Conservation (phyloP, 768 basidiomycete species). For the Heimioporus sp. region DNA sequence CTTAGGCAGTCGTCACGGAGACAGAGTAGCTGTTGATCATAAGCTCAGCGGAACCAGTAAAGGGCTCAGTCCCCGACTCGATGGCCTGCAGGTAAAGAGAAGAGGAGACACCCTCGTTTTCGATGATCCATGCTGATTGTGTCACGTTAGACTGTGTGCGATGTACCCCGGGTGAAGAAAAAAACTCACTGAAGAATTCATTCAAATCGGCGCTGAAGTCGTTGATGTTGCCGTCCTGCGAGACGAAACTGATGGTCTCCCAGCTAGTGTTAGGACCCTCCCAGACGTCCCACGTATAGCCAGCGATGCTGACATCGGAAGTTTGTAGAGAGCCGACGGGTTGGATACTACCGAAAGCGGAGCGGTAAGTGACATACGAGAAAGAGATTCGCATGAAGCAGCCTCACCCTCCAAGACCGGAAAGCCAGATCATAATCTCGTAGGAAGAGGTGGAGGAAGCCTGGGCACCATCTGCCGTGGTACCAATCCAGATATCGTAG, state of each 20-base stretch:
- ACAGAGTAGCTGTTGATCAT: slow-evolving; percentile 43
- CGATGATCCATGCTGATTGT: slow-evolving; percentile 42
- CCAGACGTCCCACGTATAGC: slow-evolving; percentile 58
- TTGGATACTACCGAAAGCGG: slow-evolving; percentile 39
- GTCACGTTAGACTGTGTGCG: not conserved
- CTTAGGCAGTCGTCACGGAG: slow-evolving; percentile 24
- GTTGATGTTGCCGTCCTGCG: slow-evolving; percentile 43
- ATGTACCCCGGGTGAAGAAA: not conserved
- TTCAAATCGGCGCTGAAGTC: slow-evolving; percentile 53
- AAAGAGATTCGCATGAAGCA: not conserved
- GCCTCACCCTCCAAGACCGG: slow-evolving; percentile 50
- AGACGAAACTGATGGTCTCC: slow-evolving; percentile 58
- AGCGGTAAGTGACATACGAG: not conserved
- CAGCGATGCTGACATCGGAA: slow-evolving; percentile 41
- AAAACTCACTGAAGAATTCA: slow-evolving; percentile 49
- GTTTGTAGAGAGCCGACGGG: slow-evolving; percentile 51
- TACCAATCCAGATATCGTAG: slow-evolving; percentile 57
- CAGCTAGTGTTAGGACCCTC: slow-evolving; percentile 51
- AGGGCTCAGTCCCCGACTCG: slow-evolving; percentile 55
- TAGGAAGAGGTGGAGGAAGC: slow-evolving; percentile 47
- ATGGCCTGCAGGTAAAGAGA: slow-evolving; percentile 53
- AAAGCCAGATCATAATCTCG: slow-evolving; percentile 65
- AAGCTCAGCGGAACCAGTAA: slow-evolving; percentile 48
- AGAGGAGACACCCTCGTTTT: slow-evolving; percentile 45
- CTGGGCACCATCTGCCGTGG: slow-evolving; percentile 40